Conservation (phyloP, 108 stramenopile species). For the Parmales sp. region DNA sequence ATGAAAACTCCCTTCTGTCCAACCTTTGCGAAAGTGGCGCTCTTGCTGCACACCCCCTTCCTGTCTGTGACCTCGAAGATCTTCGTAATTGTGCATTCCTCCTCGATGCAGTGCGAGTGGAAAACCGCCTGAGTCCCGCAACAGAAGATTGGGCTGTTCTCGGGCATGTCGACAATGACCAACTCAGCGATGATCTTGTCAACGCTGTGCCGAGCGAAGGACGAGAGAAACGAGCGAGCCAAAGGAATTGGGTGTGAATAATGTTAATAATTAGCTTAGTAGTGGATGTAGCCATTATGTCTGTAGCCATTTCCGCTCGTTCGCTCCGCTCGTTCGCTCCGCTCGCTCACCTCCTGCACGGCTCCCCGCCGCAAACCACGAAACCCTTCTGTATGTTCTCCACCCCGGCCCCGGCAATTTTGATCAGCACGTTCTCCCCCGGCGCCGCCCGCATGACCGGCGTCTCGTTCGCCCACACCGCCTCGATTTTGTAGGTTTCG, state of each 20-base stretch:
- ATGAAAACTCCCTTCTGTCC: slow-evolving; percentile 67
- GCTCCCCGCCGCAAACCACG: slow-evolving; percentile 71
- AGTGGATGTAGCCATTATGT: background rate
- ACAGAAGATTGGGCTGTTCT: slow-evolving; percentile 88
- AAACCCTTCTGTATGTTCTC: slow-evolving; percentile 93
- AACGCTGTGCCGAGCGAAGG: background rate
- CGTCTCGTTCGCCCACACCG: slow-evolving; percentile 84
- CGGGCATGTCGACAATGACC: slow-evolving; percentile 81
- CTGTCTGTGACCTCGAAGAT: slow-evolving; percentile 78
- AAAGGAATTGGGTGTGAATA: background rate
- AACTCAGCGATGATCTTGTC: slow-evolving; percentile 41
- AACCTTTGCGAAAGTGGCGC: slow-evolving; percentile 65
- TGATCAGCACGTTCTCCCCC: slow-evolving; percentile 95
- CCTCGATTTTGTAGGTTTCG: slow-evolving; percentile 77
- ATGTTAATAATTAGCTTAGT: background rate
- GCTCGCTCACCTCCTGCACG: slow-evolving; percentile 55
- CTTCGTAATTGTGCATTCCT: slow-evolving; percentile 77
- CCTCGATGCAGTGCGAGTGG: slow-evolving; percentile 91
- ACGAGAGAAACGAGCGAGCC: background rate
- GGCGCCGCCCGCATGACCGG: slow-evolving; percentile 79
- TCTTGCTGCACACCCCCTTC: slow-evolving; percentile 63
- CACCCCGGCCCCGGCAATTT: slow-evolving; percentile 69
- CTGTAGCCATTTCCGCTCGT: too few species aligned
- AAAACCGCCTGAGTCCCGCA: slow-evolving; percentile 92
- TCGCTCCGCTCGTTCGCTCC: too few species aligned